phyloP scores from a whole-genome alignment of 2,329 filamentous ascomycete species.

The Zelopaecilomyces penicillatus region DNA sequence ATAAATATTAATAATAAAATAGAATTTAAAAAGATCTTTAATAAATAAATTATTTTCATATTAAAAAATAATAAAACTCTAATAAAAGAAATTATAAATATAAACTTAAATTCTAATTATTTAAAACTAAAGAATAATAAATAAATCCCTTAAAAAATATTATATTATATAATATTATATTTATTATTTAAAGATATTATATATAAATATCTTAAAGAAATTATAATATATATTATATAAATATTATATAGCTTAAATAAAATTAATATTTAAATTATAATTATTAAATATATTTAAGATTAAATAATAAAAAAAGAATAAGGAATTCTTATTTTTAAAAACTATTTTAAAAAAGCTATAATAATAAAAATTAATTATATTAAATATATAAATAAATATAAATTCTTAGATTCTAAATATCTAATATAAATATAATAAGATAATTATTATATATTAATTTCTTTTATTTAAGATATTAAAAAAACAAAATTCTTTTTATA shows the following conservation, averaged over 20 bases:
- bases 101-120: too few relatives aligned
- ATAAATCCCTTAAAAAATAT: conserved; percentile 1
- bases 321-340: not conserved
- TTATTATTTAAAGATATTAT: not conserved
- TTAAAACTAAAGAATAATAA: conserved; percentile 1
- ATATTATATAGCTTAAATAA: too few relatives aligned
- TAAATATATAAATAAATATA: not conserved
- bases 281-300: too few relatives aligned
- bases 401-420: not conserved
- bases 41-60: too few relatives aligned
- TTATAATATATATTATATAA: too few relatives aligned
- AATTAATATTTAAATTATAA: too few relatives aligned
- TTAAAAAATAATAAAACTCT: not conserved
- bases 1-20: too few relatives aligned
- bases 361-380: too few relatives aligned
- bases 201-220: conserved; percentile 4
- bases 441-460: not conserved
- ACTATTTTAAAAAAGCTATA: not conserved
- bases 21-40: too few relatives aligned
- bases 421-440: not conserved
- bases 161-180: conserved; percentile 4
- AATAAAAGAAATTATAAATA: not conserved
- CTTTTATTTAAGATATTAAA: too few relatives aligned
- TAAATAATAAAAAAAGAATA: not conserved
- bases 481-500: too few relatives aligned